Evolutionary conservation across 306 rosid species (phyloP).

Genomic region (Vachellia collinsii): DNA sequence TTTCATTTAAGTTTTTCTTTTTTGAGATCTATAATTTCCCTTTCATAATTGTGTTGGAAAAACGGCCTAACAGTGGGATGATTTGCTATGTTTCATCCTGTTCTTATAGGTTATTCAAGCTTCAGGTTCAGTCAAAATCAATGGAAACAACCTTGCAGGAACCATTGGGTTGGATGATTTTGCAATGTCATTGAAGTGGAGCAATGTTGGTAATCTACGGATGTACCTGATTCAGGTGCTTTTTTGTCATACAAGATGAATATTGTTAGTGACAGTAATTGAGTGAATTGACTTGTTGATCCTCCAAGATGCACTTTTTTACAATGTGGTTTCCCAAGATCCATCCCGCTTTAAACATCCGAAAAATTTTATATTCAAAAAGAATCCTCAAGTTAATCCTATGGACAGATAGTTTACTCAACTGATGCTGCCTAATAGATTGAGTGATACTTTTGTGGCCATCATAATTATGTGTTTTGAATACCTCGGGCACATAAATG

Average conservation of each 20-base stretch:
- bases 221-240: constrained; percentile 81
- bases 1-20: background rate
- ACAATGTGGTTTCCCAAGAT: background rate
- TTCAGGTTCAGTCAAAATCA: constrained; percentile 60
- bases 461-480: too few species aligned
- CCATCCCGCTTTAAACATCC: background rate
- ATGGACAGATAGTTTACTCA: background rate
- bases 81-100: constrained; percentile 14
- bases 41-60: background rate
- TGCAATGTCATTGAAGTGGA: constrained; percentile 84
- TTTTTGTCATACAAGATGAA: background rate
- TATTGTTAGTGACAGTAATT: background rate
- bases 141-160: constrained; percentile 78
- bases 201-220: constrained; percentile 75
- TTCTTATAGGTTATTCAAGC: constrained; percentile 63
- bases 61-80: constrained; percentile 8
- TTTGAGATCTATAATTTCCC: background rate
- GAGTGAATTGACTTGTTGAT: constrained; percentile 1
- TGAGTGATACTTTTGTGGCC: too few species aligned
- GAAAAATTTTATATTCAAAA: background rate
- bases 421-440: background rate
- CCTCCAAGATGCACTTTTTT: background rate
- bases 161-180: constrained; percentile 60
- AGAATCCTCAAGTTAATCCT: background rate
- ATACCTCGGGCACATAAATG: too few species aligned